Conservation (phyloP, 1,139 yeast species). For the Candida smagusa region DNA sequence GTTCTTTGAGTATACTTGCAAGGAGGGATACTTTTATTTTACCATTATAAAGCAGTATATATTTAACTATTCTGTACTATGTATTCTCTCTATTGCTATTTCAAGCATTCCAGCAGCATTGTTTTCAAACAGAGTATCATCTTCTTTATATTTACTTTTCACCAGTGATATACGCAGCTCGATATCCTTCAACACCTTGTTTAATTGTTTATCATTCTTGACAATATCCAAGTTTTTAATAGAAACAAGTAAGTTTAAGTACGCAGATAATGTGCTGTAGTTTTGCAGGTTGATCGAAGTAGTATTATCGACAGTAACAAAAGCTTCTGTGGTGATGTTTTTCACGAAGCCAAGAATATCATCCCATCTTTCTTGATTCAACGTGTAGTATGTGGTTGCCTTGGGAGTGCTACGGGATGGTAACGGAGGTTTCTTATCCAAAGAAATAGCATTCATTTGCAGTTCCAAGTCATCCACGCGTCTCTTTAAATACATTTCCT, state of each 20-base stretch:
- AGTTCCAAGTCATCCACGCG: slow-evolving; percentile 8
- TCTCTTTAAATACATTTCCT: slow-evolving; percentile 50
- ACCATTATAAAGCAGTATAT: too few relatives aligned
- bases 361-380: slow-evolving; percentile 34
- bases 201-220: slow-evolving; percentile 18
- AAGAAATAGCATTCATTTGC: not conserved
- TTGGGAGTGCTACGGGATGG: slow-evolving; percentile 13
- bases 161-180: slow-evolving; percentile 14
- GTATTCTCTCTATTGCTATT: slow-evolving; percentile 36
- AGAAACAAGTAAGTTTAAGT: slow-evolving; percentile 52
- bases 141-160: slow-evolving; percentile 12
- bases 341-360: slow-evolving; percentile 41
- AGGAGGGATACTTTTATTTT: too few relatives aligned
- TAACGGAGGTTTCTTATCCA: slow-evolving; percentile 18
- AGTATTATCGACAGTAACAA: slow-evolving; percentile 13
- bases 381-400: slow-evolving; percentile 29
- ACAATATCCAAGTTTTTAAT: slow-evolving; percentile 27
- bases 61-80: too few relatives aligned
- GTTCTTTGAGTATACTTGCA: too few relatives aligned
- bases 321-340: slow-evolving; percentile 29
- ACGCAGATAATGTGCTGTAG: slow-evolving; percentile 48
- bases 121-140: slow-evolving; percentile 20
- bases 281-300: slow-evolving; percentile 21
- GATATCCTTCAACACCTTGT: slow-evolving; percentile 16
- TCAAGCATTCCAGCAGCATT: slow-evolving; percentile 39